A percentile compares a stretch with the other conserved stretches of the same genome.
phyloP scores from a whole-genome alignment of 805 yeast genomes.

The Candida hispaniensis region DNA sequence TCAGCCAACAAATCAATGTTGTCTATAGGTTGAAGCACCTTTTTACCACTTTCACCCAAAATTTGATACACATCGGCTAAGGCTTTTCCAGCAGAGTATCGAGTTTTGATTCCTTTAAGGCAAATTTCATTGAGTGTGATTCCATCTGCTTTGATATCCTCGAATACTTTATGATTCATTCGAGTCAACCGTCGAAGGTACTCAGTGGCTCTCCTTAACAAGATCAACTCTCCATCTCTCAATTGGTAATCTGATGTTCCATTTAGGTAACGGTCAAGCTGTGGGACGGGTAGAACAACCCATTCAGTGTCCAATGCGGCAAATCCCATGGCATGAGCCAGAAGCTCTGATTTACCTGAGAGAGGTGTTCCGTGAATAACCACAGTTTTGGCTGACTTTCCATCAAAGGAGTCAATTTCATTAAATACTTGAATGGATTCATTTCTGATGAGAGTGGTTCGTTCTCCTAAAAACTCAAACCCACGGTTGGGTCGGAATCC shows the following conservation, averaged over 20 bases:
- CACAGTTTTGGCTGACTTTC: background rate
- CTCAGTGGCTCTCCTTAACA: conserved; percentile 13
- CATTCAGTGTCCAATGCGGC: conserved; percentile 3
- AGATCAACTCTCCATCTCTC: conserved; percentile 6
- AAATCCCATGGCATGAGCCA: conserved; percentile 10
- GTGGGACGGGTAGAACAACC: conserved; percentile 12
- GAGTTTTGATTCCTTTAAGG: background rate
- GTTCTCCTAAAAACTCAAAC: conserved; percentile 11
- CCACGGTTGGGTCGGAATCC: conserved; percentile 11
- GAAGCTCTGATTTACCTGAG: conserved; percentile 8
- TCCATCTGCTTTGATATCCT: background rate
- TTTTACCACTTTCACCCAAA: too few relatives aligned
- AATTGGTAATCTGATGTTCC: conserved; percentile 9
- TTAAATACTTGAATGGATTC: conserved; percentile 1
- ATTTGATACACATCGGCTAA: background rate
- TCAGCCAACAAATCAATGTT: conserved; percentile 3
- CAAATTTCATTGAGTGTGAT: background rate
- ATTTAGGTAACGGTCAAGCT: conserved; percentile 10
- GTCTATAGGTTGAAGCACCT: conserved; percentile 6
- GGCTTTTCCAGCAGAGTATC: conserved; percentile 5
- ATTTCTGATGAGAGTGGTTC: conserved; percentile 8
- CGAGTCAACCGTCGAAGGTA: background rate
- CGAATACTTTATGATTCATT: conserved; percentile 1
- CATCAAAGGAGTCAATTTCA: background rate
- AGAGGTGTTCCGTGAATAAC: conserved; percentile 1